Evolutionary conservation across 768 basidiomycete genomes (phyloP).

Genomic region (Russula olivacea): DNA sequence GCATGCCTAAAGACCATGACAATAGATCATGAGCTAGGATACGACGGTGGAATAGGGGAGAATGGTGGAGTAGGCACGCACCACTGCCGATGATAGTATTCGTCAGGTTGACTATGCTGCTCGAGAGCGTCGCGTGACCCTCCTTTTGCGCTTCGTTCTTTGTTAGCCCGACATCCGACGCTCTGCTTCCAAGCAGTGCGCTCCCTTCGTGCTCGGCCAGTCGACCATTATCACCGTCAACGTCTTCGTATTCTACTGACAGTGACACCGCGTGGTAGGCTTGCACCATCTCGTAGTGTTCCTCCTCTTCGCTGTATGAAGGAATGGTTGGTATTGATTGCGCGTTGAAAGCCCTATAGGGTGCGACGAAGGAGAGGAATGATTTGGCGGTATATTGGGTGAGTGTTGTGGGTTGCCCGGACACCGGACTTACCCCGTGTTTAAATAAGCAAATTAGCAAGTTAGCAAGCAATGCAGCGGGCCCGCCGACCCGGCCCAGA

Average conservation of each 20-base stretch:
- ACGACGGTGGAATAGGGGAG: neutral
- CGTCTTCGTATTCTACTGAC: slow-evolving; percentile 30
- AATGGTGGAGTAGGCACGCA: slow-evolving; percentile 30
- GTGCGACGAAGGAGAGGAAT: neutral
- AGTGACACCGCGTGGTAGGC: slow-evolving; percentile 54
- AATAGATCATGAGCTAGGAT: neutral
- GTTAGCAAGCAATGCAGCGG: too few species aligned
- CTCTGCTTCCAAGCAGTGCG: slow-evolving; percentile 49
- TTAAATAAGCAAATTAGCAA: neutral
- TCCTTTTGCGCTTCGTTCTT: slow-evolving; percentile 36
- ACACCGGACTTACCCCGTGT: neutral
- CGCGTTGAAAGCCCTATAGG: neutral
- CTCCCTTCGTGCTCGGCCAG: slow-evolving; percentile 44
- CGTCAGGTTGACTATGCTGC: slow-evolving; percentile 70
- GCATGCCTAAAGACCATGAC: slow-evolving; percentile 55
- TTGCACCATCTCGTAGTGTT: slow-evolving; percentile 57
- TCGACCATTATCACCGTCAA: slow-evolving; percentile 30
- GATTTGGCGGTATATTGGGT: neutral
- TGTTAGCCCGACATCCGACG: slow-evolving; percentile 28
- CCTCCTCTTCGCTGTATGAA: slow-evolving; percentile 19
- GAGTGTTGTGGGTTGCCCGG: too few species aligned
- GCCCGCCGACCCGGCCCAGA: too few species aligned
- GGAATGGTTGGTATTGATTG: neutral
- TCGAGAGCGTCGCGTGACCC: slow-evolving; percentile 63
- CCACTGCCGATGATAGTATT: slow-evolving; percentile 94